These are phyloP conservation scores for Excoecaria agallocha DNA, from an alignment of 345 rosid species.

Conservation along the genomic window DNA sequence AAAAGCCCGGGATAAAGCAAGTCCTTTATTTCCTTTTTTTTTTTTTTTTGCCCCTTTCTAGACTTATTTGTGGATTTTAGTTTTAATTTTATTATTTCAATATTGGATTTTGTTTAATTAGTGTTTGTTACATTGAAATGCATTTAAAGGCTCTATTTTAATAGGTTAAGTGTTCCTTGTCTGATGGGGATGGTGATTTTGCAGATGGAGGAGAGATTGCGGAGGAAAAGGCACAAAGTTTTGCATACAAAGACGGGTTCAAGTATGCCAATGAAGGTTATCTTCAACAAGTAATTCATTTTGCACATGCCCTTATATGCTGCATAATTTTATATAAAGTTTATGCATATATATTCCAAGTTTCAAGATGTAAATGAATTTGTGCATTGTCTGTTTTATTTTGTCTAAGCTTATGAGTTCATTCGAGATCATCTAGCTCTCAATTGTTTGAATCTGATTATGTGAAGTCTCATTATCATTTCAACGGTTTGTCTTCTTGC, in stretches of 20 bases:
- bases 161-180: neutral
- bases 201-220: slow-evolving; percentile 88
- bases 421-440: too few species aligned
- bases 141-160: neutral
- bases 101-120: neutral
- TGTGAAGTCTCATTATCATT: too few species aligned
- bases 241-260: slow-evolving; percentile 85
- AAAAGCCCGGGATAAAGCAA: slow-evolving; percentile 69
- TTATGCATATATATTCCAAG: neutral
- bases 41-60: neutral
- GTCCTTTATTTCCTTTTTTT: slow-evolving; percentile 7
- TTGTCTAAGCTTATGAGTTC: too few species aligned
- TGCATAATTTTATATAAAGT: neutral
- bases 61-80: neutral
- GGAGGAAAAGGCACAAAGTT: slow-evolving; percentile 74
- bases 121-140: too few species aligned
- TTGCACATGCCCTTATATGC: neutral
- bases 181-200: slow-evolving; percentile 18
- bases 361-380: neutral
- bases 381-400: too few species aligned
- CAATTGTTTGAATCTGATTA: too few species aligned
- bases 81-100: neutral
- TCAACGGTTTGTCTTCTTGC: too few species aligned
- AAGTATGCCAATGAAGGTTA: slow-evolving; percentile 62
- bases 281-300: slow-evolving; percentile 71